Evolutionary conservation across 805 yeast species (phyloP).

Genomic region (Brettanomyces naardenensis): DNA sequence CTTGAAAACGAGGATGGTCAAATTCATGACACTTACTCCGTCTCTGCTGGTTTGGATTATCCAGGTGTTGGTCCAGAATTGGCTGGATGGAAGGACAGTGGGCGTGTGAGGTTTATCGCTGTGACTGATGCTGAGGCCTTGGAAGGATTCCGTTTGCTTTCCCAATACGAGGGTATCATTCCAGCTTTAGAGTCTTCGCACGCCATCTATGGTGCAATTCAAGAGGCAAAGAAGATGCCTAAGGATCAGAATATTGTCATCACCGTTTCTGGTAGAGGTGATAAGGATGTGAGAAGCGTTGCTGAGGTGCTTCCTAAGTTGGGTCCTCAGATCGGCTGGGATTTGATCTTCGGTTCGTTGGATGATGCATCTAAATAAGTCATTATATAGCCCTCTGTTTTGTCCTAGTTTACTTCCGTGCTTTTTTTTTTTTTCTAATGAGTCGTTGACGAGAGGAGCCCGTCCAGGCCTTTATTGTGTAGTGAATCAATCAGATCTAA

Average conservation of each 20-base stretch:
- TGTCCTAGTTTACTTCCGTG: not conserved
- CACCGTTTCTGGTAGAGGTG: slow-evolving; percentile 97
- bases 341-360: slow-evolving; percentile 67
- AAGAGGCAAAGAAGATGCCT: slow-evolving; percentile 76
- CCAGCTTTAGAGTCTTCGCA: slow-evolving; percentile 98
- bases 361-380: slow-evolving; percentile 24
- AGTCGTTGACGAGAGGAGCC: too few species aligned
- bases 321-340: slow-evolving; percentile 95
- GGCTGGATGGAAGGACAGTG: slow-evolving; percentile 89
- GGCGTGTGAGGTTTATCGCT: slow-evolving; percentile 84
- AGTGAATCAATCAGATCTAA: too few species aligned
- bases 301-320: slow-evolving; percentile 87
- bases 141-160: slow-evolving; percentile 77
- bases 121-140: slow-evolving; percentile 96
- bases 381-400: not conserved
- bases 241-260: slow-evolving; percentile 78
- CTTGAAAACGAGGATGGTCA: slow-evolving; percentile 92
- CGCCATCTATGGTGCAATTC: slow-evolving; percentile 86
- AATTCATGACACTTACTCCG: slow-evolving; percentile 95
- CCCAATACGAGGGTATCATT: slow-evolving; percentile 95
- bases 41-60: slow-evolving; percentile 96
- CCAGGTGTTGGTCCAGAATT: slow-evolving; percentile 99
- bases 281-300: slow-evolving; percentile 95
- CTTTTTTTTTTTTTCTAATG: too few species aligned
- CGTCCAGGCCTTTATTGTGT: too few species aligned